Evolutionary conservation across 1,284 basidiomycete species (phyloP).

Genomic region (Irpex lacteus): DNA sequence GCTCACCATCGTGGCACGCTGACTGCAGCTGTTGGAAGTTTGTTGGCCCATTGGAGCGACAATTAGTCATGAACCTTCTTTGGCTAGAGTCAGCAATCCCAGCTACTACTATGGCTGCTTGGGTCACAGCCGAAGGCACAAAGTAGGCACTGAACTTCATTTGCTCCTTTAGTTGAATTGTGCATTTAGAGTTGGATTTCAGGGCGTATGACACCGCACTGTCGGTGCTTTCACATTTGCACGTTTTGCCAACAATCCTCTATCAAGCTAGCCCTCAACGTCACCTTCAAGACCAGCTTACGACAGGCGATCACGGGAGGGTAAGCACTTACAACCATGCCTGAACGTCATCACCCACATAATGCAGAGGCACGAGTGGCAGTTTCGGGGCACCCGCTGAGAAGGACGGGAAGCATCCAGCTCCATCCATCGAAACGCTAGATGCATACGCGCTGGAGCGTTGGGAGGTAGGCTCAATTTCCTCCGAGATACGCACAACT

Average conservation of each 20-base stretch:
- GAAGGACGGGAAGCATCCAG: constrained; percentile 53
- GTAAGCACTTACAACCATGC: constrained; percentile 44
- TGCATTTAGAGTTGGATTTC: constrained; percentile 17
- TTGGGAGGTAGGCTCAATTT: constrained; percentile 77
- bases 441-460: constrained; percentile 87
- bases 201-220: constrained; percentile 77
- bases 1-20: constrained; percentile 13
- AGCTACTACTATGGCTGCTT: constrained; percentile 72
- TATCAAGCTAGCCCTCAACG: constrained; percentile 66
- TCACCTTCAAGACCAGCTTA: constrained; percentile 78
- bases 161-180: constrained; percentile 9
- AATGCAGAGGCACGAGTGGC: constrained; percentile 75
- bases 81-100: constrained; percentile 86
- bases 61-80: constrained; percentile 88
- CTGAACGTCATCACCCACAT: constrained; percentile 8
- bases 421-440: constrained; percentile 61
- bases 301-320: constrained; percentile 91
- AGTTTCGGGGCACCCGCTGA: constrained; percentile 89
- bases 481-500: constrained; percentile 9
- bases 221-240: constrained; percentile 63
- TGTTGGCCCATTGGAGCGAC: constrained; percentile 87
- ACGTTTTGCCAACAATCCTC: constrained; percentile 69
- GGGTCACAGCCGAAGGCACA: constrained; percentile 76
- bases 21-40: constrained; percentile 40
- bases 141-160: constrained; percentile 44